Evolutionary conservation across 2,329 filamentous ascomycete species (phyloP).

Genomic region (Gremmenia infestans): DNA sequence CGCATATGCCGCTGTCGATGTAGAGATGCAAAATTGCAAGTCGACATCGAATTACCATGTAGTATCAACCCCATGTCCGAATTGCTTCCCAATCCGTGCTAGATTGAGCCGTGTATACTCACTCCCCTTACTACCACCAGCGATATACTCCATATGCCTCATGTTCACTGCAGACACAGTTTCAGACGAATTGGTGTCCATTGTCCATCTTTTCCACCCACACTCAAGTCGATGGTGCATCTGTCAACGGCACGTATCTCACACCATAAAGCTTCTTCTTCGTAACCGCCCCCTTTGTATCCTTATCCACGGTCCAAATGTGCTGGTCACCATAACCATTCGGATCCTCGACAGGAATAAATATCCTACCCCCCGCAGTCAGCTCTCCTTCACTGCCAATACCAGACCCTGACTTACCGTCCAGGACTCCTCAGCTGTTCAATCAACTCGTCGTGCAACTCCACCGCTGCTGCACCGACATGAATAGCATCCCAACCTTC

Average conservation of each 20-base stretch:
- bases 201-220: not conserved
- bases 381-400: not conserved
- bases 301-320: slow-evolving; percentile 72
- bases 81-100: too few relatives aligned
- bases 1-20: too few relatives aligned
- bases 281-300: slow-evolving; percentile 54
- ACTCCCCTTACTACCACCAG: too few relatives aligned
- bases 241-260: slow-evolving; percentile 71
- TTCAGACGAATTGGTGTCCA: not conserved
- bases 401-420: slow-evolving; percentile 36
- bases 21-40: too few relatives aligned
- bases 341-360: slow-evolving; percentile 67
- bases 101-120: too few relatives aligned
- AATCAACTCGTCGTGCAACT: slow-evolving; percentile 67
- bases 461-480: slow-evolving; percentile 78
- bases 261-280: slow-evolving; percentile 64
- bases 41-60: too few relatives aligned
- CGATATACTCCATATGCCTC: too few relatives aligned
- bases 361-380: slow-evolving; percentile 47
- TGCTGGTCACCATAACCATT: slow-evolving; percentile 44
- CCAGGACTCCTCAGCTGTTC: slow-evolving; percentile 77
- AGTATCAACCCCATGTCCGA: too few relatives aligned
- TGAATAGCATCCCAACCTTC: slow-evolving; percentile 84
- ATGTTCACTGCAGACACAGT: too few relatives aligned
- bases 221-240: slow-evolving; percentile 45